Evolutionary conservation across 2,329 filamentous ascomycete species (phyloP).

Genomic region (Tolypocladium guangdongense): DNA sequence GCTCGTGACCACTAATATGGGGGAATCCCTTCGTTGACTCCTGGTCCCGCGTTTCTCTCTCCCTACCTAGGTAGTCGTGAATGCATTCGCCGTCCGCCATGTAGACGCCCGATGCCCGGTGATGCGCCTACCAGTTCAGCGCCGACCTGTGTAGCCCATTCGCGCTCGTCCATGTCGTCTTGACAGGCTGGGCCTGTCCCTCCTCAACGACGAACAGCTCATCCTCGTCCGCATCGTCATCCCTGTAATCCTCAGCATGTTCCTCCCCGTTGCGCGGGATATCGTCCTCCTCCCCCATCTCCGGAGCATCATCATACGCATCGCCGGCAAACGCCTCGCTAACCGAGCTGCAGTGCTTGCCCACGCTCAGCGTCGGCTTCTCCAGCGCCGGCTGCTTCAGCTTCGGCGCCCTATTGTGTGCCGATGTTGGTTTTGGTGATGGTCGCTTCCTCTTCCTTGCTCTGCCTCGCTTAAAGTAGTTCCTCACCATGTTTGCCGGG

Average conservation of each 20-base stretch:
- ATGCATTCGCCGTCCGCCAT: background rate
- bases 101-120: background rate
- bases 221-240: background rate
- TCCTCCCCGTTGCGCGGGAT: background rate
- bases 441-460: conserved; percentile 10
- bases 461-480: conserved; percentile 23
- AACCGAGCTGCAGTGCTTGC: conserved; percentile 14
- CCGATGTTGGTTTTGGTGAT: background rate
- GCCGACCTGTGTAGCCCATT: background rate
- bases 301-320: conserved; percentile 1
- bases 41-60: background rate
- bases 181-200: background rate
- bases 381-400: background rate
- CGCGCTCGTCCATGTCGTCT: background rate
- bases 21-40: background rate
- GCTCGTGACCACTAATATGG: background rate
- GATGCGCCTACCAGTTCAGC: background rate
- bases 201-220: background rate
- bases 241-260: background rate
- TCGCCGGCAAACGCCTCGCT: conserved; percentile 17
- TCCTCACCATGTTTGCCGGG: conserved; percentile 25
- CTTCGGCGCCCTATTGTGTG: background rate
- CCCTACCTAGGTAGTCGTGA: background rate
- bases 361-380: background rate
- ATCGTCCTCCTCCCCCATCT: background rate